Percentiles rank a stretch among this genome's conserved stretches.
phyloP scores from a whole-genome alignment of 2,329 filamentous ascomycete genomes.

The Blastomyces gilchristii region DNA sequence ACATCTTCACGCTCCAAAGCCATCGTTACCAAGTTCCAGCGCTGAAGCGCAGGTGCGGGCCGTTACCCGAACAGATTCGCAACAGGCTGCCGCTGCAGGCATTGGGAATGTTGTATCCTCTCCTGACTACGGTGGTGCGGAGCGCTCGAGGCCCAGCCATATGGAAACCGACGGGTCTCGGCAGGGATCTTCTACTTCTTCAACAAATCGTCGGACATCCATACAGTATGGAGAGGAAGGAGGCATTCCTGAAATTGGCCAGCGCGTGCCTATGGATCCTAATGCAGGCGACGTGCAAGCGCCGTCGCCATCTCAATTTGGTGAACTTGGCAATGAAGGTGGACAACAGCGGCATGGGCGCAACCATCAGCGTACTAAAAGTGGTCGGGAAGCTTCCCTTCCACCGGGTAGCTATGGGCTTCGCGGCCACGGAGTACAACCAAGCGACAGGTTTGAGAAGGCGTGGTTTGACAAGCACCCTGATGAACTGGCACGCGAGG shows the following conservation, averaged over 20 bases:
- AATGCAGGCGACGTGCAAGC: conserved; percentile 93
- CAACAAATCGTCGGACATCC: conserved; percentile 46
- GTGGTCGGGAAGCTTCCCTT: conserved; percentile 57
- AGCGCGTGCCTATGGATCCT: conserved; percentile 86
- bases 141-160: conserved; percentile 46
- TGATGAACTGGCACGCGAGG: conserved; percentile 63
- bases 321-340: conserved; percentile 24
- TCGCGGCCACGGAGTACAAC: conserved; percentile 70
- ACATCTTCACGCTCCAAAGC: conserved; percentile 79
- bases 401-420: conserved; percentile 89
- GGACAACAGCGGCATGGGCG: conserved; percentile 37
- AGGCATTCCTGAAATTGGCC: conserved; percentile 84
- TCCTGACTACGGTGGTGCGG: conserved; percentile 42
- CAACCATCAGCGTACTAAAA: conserved; percentile 60
- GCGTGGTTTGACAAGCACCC: conserved; percentile 91
- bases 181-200: conserved; percentile 37
- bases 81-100: conserved; percentile 71
- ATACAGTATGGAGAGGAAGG: conserved; percentile 60
- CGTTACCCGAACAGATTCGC: conserved; percentile 87
- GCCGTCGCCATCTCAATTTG: conserved; percentile 62
- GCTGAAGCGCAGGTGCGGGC: conserved; percentile 73
- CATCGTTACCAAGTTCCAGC: conserved; percentile 68
- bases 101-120: conserved; percentile 51
- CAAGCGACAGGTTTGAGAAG: conserved; percentile 74
- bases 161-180: conserved; percentile 52